Evolutionary conservation across 192 early-diverging fungal genomes (phyloP).

Genomic region (Mortierella claussenii): DNA sequence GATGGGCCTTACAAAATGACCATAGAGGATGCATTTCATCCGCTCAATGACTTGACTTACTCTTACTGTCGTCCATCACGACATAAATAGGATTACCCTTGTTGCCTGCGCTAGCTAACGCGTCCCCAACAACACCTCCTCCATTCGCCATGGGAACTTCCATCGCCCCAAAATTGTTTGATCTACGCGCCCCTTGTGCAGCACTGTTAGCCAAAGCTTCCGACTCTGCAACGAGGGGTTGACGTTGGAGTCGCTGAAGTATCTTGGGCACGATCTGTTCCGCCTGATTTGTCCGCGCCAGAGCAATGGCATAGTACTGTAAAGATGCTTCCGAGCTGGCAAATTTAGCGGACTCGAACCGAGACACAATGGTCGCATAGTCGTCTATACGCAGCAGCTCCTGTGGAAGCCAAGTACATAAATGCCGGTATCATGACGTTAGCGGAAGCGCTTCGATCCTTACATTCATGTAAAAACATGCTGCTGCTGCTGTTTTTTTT

Average conservation of each 20-base stretch:
- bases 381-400: conserved; percentile 64
- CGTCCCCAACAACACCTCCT: conserved; percentile 39
- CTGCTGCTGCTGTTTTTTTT: no score
- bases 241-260: conserved; percentile 59
- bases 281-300: conserved; percentile 60
- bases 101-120: conserved; percentile 52
- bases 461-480: no score
- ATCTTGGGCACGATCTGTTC: conserved; percentile 67
- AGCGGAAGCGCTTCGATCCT: no score
- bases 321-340: conserved; percentile 63
- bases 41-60: conserved; percentile 8
- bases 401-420: conserved; percentile 29
- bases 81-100: conserved; percentile 72
- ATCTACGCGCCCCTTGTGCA: conserved; percentile 22
- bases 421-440: no score
- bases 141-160: conserved; percentile 24
- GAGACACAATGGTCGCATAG: conserved; percentile 58
- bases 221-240: conserved; percentile 30
- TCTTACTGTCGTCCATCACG: conserved; percentile 66
- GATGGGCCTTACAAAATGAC: no score
- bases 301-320: conserved; percentile 64
- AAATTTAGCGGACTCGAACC: conserved; percentile 66
- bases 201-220: conserved; percentile 23
- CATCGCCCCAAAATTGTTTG: conserved; percentile 11
- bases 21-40: no score